These are phyloP conservation scores for Colletotrichum orbiculare DNA, from an alignment of 2,329 filamentous ascomycete species.

Conservation along the genomic window DNA sequence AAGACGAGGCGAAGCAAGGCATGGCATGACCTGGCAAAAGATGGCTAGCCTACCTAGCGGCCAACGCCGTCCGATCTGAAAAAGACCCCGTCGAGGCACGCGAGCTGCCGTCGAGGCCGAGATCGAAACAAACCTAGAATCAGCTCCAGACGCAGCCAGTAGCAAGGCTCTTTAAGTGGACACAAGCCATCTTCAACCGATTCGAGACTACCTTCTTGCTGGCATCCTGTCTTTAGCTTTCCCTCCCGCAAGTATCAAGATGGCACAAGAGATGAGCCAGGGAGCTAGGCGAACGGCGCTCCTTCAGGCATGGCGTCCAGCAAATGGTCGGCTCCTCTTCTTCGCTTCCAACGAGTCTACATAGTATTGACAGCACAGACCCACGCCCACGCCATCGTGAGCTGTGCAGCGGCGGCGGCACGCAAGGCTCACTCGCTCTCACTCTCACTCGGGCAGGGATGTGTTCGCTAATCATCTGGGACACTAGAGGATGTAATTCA, in stretches of 20 bases:
- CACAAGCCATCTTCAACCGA: conserved; percentile 13
- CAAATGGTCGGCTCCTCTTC: conserved; percentile 1
- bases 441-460: conserved; percentile 11
- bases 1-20: conserved; percentile 12
- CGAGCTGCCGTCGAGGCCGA: conserved; percentile 29
- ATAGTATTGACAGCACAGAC: conserved; percentile 19
- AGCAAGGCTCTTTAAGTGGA: conserved; percentile 21
- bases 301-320: conserved; percentile 13
- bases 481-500: conserved; percentile 16
- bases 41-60: background rate
- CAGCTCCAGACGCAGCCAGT: conserved; percentile 28
- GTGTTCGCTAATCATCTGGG: conserved; percentile 15
- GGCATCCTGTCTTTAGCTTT: conserved; percentile 8
- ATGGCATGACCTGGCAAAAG: too few species aligned
- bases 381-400: conserved; percentile 7
- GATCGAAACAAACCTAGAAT: conserved; percentile 34
- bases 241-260: conserved; percentile 18
- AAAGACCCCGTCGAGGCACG: conserved; percentile 16
- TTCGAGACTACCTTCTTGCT: background rate
- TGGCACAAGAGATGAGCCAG: conserved; percentile 6
- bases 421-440: conserved; percentile 10
- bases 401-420: conserved; percentile 16
- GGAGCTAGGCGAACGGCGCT: conserved; percentile 8
- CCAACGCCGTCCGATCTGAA: conserved; percentile 28
- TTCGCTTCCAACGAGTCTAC: conserved; percentile 1